Conservation (phyloP, 257 asterid genomes). For the Orobanche coerulescens region DNA sequence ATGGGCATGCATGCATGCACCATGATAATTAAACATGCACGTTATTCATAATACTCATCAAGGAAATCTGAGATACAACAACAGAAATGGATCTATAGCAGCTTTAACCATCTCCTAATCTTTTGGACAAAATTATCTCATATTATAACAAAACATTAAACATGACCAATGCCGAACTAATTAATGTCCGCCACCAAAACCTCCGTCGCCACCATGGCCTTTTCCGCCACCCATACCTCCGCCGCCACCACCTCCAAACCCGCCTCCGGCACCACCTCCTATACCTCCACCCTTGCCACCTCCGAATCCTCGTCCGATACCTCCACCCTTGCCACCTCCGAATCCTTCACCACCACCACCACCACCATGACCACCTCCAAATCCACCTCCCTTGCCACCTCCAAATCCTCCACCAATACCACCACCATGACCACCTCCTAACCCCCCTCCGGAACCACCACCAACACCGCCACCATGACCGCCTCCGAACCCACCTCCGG, state of each 20-base stretch:
- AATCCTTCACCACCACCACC: not conserved
- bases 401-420: conserved; percentile 17
- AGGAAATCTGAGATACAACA: too few species aligned
- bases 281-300: not conserved
- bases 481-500: conserved; percentile 15
- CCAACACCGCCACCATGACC: conserved; percentile 7
- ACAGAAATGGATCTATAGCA: too few species aligned
- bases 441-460: conserved; percentile 20
- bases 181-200: conserved; percentile 23
- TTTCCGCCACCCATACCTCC: not conserved
- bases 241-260: not conserved
- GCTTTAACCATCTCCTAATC: too few species aligned
- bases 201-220: conserved; percentile 9
- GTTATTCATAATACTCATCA: too few species aligned
- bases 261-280: not conserved
- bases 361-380: not conserved
- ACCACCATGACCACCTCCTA: not conserved
- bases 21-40: too few species aligned
- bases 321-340: not conserved
- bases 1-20: not conserved
- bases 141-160: not conserved
- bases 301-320: not conserved
- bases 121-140: conserved; percentile 10
- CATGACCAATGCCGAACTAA: not conserved
- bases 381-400: not conserved